phyloP scores from a whole-genome alignment of 345 rosid genomes.

The Geranium rotundifolium region DNA sequence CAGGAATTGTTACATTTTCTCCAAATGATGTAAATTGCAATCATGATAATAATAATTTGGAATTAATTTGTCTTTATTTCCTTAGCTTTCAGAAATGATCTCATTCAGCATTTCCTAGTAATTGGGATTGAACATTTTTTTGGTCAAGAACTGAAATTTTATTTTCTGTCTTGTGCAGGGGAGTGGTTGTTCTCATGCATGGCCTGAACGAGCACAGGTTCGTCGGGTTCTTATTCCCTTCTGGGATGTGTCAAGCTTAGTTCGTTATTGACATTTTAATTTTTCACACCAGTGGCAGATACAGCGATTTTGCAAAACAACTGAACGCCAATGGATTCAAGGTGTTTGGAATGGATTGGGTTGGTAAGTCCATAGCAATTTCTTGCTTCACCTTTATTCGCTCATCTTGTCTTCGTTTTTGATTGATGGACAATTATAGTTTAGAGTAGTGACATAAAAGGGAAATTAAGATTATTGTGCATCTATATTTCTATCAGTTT shows the following conservation, averaged over 20 bases:
- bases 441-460: too few species aligned
- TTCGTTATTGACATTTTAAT: not conserved
- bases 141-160: not conserved
- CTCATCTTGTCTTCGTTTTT: too few species aligned
- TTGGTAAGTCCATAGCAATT: slow-evolving; percentile 37
- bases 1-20: too few species aligned
- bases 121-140: not conserved
- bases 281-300: slow-evolving; percentile 53
- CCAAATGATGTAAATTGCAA: not conserved
- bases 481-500: too few species aligned
- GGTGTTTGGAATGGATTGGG: slow-evolving; percentile 93
- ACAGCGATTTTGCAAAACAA: slow-evolving; percentile 73
- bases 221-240: slow-evolving; percentile 1
- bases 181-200: slow-evolving; percentile 62
- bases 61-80: not conserved
- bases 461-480: too few species aligned
- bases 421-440: too few species aligned
- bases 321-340: slow-evolving; percentile 72
- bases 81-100: not conserved
- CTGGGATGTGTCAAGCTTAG: not conserved
- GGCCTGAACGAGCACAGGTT: slow-evolving; percentile 96
- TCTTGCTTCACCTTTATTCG: not conserved
- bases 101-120: not conserved
- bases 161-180: slow-evolving; percentile 40
- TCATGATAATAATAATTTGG: too few species aligned